Conservation (phyloP, 192 early-diverging fungal species). For the Umbelopsis vinacea region DNA sequence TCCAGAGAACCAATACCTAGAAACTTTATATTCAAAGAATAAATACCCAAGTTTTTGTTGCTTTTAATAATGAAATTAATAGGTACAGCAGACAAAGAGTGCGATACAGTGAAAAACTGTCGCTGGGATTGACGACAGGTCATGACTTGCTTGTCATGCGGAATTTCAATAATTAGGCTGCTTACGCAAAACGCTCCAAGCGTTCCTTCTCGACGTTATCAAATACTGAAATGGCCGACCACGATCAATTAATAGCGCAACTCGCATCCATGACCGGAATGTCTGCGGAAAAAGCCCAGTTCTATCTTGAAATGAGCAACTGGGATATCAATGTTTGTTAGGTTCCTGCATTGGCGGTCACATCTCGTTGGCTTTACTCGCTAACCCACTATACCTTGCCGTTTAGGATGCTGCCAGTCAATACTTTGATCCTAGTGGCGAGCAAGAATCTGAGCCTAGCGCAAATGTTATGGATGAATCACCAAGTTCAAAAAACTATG, state of each 20-base stretch:
- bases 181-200: too few species aligned
- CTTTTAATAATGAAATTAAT: too few species aligned
- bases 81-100: too few species aligned
- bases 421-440: slow-evolving; percentile 62
- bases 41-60: too few species aligned
- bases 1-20: too few species aligned
- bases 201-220: neutral
- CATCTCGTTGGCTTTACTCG: too few species aligned
- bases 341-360: neutral
- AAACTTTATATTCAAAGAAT: too few species aligned
- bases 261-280: slow-evolving; percentile 62
- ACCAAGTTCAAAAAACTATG: neutral
- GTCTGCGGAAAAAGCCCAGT: slow-evolving; percentile 63
- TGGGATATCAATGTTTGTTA: slow-evolving; percentile 77
- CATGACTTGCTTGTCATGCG: too few species aligned
- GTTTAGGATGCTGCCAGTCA: slow-evolving; percentile 64
- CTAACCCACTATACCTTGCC: neutral
- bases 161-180: too few species aligned
- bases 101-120: too few species aligned
- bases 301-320: slow-evolving; percentile 76
- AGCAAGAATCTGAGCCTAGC: slow-evolving; percentile 6
- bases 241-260: slow-evolving; percentile 60
- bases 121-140: too few species aligned
- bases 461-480: slow-evolving; percentile 11
- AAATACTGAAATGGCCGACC: slow-evolving; percentile 35